A percentile compares a stretch with the other conserved stretches of the same genome.
Evolutionary conservation across 345 rosid species (phyloP).

Genomic region (Brassica carinata): DNA sequence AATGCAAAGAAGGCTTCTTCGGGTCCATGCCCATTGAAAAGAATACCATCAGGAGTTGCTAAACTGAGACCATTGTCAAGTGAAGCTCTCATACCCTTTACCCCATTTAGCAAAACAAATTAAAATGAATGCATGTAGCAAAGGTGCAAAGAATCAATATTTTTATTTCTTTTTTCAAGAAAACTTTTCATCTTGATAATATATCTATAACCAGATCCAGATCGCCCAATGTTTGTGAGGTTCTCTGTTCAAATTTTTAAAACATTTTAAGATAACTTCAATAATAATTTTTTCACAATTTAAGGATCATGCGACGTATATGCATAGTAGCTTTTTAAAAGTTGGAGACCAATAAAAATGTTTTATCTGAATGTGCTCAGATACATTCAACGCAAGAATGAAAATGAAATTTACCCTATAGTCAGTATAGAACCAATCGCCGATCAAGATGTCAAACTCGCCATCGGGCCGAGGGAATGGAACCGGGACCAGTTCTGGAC

Average conservation of each 20-base stretch:
- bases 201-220: neutral
- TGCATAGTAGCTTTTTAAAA: too few relatives aligned
- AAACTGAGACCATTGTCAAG: conserved; percentile 36
- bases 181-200: neutral
- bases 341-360: too few relatives aligned
- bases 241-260: too few relatives aligned
- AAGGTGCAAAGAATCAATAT: neutral
- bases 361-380: too few relatives aligned
- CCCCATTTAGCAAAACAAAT: neutral
- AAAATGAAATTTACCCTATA: conserved; percentile 41
- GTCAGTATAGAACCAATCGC: conserved; percentile 64
- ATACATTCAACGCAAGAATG: neutral
- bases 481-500: conserved; percentile 48
- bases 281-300: too few relatives aligned
- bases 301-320: too few relatives aligned
- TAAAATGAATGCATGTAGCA: neutral
- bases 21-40: conserved; percentile 40
- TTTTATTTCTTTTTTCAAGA: neutral
- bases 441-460: conserved; percentile 73
- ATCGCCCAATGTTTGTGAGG: too few relatives aligned
- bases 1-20: conserved; percentile 32
- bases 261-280: too few relatives aligned
- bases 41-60: conserved; percentile 35
- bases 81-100: conserved; percentile 40
- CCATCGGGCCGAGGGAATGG: conserved; percentile 64